Percentiles rank a stretch among this genome's conserved stretches.
Evolutionary conservation across 2,329 filamentous ascomycete species (phyloP).

Genomic region (Aspergillus pseudoterreus): DNA sequence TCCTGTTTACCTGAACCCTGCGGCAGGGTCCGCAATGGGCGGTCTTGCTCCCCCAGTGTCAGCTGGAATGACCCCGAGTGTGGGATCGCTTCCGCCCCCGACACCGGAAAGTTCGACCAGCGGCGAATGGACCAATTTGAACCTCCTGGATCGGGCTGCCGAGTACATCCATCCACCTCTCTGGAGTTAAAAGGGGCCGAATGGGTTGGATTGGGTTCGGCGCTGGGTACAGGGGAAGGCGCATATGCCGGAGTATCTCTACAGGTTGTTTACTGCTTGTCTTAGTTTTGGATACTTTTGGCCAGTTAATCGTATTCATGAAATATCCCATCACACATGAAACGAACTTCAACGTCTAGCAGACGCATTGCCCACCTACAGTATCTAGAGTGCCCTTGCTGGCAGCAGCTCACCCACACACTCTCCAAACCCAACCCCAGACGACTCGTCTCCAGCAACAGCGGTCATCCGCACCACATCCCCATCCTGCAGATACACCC

Average conservation of each 20-base stretch:
- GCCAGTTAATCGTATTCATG: not conserved
- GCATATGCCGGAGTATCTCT: not conserved
- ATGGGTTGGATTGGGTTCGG: not conserved
- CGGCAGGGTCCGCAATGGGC: constrained; percentile 10
- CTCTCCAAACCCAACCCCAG: constrained; percentile 29
- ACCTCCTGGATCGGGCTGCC: constrained; percentile 43
- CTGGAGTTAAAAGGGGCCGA: constrained; percentile 30
- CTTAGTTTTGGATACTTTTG: not conserved
- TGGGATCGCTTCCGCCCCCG: constrained; percentile 40
- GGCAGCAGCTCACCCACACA: constrained; percentile 20
- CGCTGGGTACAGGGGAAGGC: not conserved
- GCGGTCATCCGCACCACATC: constrained; percentile 27
- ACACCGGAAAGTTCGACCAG: constrained; percentile 47
- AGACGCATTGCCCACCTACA: not conserved
- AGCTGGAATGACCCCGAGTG: constrained; percentile 29
- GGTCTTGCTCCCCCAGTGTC: constrained; percentile 15
- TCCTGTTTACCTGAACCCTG: constrained; percentile 19
- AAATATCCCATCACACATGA: not conserved
- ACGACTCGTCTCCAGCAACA: constrained; percentile 16
- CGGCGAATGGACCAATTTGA: constrained; percentile 44
- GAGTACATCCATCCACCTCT: constrained; percentile 48
- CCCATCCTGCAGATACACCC: constrained; percentile 23
- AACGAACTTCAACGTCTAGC: not conserved
- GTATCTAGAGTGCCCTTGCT: not conserved
- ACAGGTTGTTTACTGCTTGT: not conserved